Base-by-base conservation (phyloP, 139 green algal genomes). In the Eudorina sp. region DNA sequence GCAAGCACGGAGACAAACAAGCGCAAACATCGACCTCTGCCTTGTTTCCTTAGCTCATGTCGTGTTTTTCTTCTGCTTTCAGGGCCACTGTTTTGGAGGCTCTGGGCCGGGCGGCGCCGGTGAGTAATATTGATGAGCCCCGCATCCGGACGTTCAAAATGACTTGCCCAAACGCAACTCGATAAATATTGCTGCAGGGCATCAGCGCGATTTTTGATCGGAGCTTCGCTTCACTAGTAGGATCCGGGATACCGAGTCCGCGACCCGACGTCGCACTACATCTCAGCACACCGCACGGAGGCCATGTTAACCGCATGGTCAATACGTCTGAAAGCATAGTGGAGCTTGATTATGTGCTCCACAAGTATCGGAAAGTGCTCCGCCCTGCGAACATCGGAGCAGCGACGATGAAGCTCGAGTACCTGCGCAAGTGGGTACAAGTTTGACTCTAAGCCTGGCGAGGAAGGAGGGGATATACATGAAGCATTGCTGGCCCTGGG, bases 301-400 rank as follows among this genome's bases (percentile, higher is more conserved):
- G 83, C 1, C 83, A 88, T 36, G 62, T 88, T 5, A 81, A 80
- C 43, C 62, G 64, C 21, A 72, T 88, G 68, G 81, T 88, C 27
- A 60, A 58, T 19, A 46, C 46, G 1, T 41, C 51, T 13, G 68
- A 81, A 13, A 88, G 68, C 48, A 43, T 88, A 16, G n/a, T 27
- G 51, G 83, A 88, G 51, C 68, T 88, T 16, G 83, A 88, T 19
- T 4, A 19, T 8, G 38, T 82, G 3, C 25, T 88, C 27, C 64
- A 81, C 25, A 55, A 58, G 36, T 74, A 45, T 23, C 45, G 83
- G 36, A 88, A 72, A 27, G 27, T 53, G 48, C 51, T 88, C 18
- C 34, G 83, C 14, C 83, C 83, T 3, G 46, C 68, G 0, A 45
- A 72, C 46, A 48, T 88, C 14, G 83, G 48, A 5, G 48, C 45